Conservation (phyloP, 2,329 filamentous ascomycete genomes). For the Raffaelea deltoideospora region DNA sequence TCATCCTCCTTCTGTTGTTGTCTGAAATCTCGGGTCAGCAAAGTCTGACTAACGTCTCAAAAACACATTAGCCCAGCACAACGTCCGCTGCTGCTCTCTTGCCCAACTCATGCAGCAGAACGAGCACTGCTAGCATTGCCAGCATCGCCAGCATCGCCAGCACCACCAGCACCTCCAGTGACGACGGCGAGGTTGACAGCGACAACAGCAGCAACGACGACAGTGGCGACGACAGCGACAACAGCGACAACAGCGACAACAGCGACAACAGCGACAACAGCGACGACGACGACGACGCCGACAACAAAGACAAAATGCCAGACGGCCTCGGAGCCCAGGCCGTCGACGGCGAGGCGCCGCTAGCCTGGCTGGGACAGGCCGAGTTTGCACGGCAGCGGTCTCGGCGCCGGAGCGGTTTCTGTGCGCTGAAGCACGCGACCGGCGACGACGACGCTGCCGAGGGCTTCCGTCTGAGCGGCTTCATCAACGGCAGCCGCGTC, state of each 20-base stretch:
- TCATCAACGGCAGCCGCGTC: conserved; percentile 5
- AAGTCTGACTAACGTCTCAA: too few relatives aligned
- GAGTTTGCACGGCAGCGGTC: conserved; percentile 2
- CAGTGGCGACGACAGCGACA: not conserved
- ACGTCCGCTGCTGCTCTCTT: too few relatives aligned
- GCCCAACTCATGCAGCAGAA: too few relatives aligned
- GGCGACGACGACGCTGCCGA: conserved; percentile 1
- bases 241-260: not conserved
- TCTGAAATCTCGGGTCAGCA: too few relatives aligned
- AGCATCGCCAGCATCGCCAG: not conserved
- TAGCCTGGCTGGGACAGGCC: conserved; percentile 3
- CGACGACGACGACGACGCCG: not conserved
- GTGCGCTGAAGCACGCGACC: conserved; percentile 1
- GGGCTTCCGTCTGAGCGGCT: conserved; percentile 4
- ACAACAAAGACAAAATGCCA: not conserved
- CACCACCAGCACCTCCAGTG: too few relatives aligned
- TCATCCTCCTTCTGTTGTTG: too few relatives aligned
- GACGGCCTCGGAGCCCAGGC: not conserved
- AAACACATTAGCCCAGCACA: too few relatives aligned
- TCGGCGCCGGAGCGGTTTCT: not conserved
- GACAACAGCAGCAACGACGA: not conserved
- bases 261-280: not conserved
- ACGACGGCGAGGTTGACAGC: not conserved
- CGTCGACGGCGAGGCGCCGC: not conserved
- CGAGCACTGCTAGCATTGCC: not conserved